phyloP scores from a whole-genome alignment of 2,329 filamentous ascomycete genomes.

The Arthrobotrys sphaeroides region DNA sequence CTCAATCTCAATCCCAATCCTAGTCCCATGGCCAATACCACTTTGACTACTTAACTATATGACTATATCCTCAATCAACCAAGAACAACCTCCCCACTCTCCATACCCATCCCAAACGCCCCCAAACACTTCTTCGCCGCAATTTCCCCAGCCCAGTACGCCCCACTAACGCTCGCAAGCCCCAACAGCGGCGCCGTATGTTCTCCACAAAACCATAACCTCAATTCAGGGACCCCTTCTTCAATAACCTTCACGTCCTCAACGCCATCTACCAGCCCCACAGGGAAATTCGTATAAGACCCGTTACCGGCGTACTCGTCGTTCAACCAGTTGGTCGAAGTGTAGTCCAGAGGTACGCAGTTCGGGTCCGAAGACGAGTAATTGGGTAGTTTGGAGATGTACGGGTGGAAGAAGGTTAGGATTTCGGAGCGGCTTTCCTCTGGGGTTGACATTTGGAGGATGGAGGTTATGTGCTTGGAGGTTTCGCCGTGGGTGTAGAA shows the following conservation, averaged over 20 bases:
- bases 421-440: slow-evolving; percentile 62
- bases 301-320: slow-evolving; percentile 84
- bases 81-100: neutral
- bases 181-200: slow-evolving; percentile 91
- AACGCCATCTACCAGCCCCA: slow-evolving; percentile 75
- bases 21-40: no score
- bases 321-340: slow-evolving; percentile 79
- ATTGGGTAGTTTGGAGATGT: slow-evolving; percentile 77
- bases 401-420: slow-evolving; percentile 76
- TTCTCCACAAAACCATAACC: slow-evolving; percentile 87
- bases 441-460: slow-evolving; percentile 61
- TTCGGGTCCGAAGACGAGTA: slow-evolving; percentile 67
- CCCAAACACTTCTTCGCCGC: slow-evolving; percentile 73
- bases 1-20: no score
- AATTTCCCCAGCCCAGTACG: slow-evolving; percentile 88
- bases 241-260: slow-evolving; percentile 74
- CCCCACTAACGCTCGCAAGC: slow-evolving; percentile 86
- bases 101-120: slow-evolving; percentile 63
- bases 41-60: no score
- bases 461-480: slow-evolving; percentile 66
- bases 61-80: no score
- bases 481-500: slow-evolving; percentile 80
- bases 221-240: slow-evolving; percentile 71
- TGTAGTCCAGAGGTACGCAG: slow-evolving; percentile 71
- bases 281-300: slow-evolving; percentile 85